Evolutionary conservation across 2,329 filamentous ascomycete genomes (phyloP).

Genomic region (Penicillium capsulatum): DNA sequence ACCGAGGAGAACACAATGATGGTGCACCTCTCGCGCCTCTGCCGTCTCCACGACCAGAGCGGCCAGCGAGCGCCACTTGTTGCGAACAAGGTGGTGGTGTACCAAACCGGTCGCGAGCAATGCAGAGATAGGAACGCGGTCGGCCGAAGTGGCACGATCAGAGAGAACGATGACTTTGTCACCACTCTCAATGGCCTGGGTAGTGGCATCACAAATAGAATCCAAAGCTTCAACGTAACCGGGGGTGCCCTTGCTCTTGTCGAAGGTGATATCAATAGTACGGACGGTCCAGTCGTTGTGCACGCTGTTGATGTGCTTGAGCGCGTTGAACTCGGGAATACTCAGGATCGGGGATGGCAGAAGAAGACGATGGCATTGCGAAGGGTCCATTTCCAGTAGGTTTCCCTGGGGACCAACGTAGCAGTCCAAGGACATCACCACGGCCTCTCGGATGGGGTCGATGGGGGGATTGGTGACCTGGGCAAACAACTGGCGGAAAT

Average conservation of each 20-base stretch:
- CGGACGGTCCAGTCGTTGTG: constrained; percentile 82
- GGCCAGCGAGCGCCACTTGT: constrained; percentile 88
- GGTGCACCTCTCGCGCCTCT: constrained; percentile 93
- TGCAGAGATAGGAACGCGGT: constrained; percentile 80
- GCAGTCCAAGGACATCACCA: constrained; percentile 96
- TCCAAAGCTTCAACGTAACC: constrained; percentile 87
- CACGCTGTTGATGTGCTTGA: constrained; percentile 70
- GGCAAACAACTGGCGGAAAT: constrained; percentile 95
- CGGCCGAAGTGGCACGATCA: constrained; percentile 76
- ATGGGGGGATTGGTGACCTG: constrained; percentile 98
- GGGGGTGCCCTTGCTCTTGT: constrained; percentile 73
- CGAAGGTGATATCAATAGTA: constrained; percentile 88
- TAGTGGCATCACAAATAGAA: constrained; percentile 78
- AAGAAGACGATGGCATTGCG: constrained; percentile 79
- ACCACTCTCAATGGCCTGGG: constrained; percentile 73
- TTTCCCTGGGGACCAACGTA: constrained; percentile 97
- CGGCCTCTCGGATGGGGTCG: constrained; percentile 92
- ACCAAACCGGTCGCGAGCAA: constrained; percentile 88
- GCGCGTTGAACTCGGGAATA: constrained; percentile 82
- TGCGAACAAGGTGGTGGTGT: constrained; percentile 90
- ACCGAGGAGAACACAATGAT: constrained; percentile 96
- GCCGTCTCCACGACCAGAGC: constrained; percentile 87
- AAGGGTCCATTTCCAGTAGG: constrained; percentile 84
- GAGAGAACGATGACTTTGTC: constrained; percentile 86
- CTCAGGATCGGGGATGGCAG: constrained; percentile 86